phyloP scores from a whole-genome alignment of 1,139 yeast genomes.

The Sugiyamaella grinbergsii region DNA sequence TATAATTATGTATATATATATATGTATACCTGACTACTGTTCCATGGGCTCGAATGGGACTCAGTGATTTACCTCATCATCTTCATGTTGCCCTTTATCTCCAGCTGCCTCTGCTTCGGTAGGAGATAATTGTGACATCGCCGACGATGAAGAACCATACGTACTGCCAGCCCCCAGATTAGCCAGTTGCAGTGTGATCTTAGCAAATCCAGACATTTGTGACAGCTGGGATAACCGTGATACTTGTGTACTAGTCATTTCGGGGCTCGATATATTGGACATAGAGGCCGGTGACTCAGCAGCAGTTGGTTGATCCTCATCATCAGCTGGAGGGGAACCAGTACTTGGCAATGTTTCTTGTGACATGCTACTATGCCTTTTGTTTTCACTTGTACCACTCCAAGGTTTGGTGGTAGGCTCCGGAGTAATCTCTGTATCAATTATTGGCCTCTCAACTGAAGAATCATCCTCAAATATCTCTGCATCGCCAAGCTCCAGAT shows the following conservation, averaged over 20 bases:
- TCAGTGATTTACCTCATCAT: no score
- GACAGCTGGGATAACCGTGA: constrained; percentile 16
- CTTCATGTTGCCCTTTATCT: not conserved
- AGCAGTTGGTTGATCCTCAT: not conserved
- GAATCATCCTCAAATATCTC: not conserved
- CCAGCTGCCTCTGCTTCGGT: not conserved
- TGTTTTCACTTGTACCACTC: no score
- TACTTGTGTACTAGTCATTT: not conserved
- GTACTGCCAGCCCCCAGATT: constrained; percentile 3
- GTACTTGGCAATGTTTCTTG: no score
- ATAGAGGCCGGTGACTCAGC: not conserved
- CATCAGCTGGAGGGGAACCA: no score
- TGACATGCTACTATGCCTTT: no score
- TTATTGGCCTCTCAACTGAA: not conserved
- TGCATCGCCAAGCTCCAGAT: not conserved
- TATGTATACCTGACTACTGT: no score
- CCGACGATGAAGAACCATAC: constrained; percentile 1
- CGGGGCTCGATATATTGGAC: not conserved
- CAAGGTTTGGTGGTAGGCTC: not conserved
- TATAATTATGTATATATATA: no score
- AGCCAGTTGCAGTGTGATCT: constrained; percentile 9
- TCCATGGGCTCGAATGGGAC: no score
- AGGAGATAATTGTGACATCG: not conserved
- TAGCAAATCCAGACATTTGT: constrained; percentile 4
- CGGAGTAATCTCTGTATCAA: not conserved